Conservation (phyloP, 768 basidiomycete genomes). For the Xanthoconium stramineum region DNA sequence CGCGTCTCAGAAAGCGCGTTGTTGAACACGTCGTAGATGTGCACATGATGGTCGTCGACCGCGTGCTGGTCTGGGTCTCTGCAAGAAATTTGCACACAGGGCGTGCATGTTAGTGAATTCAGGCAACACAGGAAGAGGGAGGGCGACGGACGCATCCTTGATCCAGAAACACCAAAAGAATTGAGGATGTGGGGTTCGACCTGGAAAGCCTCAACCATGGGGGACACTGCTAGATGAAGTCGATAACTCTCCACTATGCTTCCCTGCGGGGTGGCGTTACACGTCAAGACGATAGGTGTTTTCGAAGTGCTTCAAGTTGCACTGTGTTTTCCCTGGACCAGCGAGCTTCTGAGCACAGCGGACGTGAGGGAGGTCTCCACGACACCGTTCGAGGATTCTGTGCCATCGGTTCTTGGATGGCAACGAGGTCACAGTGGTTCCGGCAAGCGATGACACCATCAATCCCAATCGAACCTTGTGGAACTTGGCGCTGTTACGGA, state of each 20-base stretch:
- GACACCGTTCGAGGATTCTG: too few relatives aligned
- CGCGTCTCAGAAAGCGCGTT: constrained; percentile 48
- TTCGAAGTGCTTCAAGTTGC: too few relatives aligned
- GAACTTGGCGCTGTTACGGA: not conserved
- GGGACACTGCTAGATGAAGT: not conserved
- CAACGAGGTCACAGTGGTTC: too few relatives aligned
- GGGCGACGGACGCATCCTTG: constrained; percentile 36
- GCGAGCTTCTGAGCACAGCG: too few relatives aligned
- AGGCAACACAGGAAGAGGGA: not conserved
- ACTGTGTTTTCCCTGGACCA: too few relatives aligned
- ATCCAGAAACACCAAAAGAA: constrained; percentile 53
- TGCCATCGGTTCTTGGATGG: too few relatives aligned
- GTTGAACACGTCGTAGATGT: constrained; percentile 51
- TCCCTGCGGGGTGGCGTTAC: too few relatives aligned
- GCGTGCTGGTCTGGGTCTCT: constrained; percentile 30
- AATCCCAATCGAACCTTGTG: not conserved
- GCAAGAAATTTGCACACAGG: not conserved
- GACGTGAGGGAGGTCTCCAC: too few relatives aligned
- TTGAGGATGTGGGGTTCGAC: constrained; percentile 39
- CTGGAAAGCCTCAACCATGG: constrained; percentile 5
- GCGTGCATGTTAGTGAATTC: not conserved
- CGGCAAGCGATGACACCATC: not conserved
- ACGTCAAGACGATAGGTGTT: too few relatives aligned
- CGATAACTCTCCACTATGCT: too few relatives aligned
- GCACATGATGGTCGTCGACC: constrained; percentile 40